phyloP scores from a whole-genome alignment of 2,329 filamentous ascomycete species.

The Diplodia corticola region DNA sequence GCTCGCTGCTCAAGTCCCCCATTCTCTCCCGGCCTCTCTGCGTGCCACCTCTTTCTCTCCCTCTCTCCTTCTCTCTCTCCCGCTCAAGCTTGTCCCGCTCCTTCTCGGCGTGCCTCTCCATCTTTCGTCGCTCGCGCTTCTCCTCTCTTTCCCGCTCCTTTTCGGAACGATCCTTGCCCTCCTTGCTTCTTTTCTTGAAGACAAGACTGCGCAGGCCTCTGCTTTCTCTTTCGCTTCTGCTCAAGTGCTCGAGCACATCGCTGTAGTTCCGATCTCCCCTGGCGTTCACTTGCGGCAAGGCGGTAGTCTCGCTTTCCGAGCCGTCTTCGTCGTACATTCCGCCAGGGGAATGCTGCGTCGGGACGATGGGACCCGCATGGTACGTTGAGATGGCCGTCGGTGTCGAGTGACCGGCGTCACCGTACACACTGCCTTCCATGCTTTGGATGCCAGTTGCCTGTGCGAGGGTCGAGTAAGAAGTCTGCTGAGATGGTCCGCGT shows the following conservation, averaged over 20 bases:
- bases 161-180: constrained; percentile 30
- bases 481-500: constrained; percentile 9
- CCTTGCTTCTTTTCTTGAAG: constrained; percentile 10
- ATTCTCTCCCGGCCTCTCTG: constrained; percentile 2
- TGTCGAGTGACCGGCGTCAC: background rate
- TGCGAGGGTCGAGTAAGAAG: background rate
- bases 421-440: constrained; percentile 14
- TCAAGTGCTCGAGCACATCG: constrained; percentile 14
- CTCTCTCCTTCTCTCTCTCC: constrained; percentile 8
- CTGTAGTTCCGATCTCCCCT: constrained; percentile 9
- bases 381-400: constrained; percentile 27
- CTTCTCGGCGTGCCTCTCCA: constrained; percentile 5
- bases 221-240: constrained; percentile 17
- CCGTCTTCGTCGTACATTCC: constrained; percentile 31
- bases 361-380: constrained; percentile 30
- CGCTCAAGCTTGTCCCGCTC: constrained; percentile 13
- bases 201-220: constrained; percentile 16
- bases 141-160: constrained; percentile 25
- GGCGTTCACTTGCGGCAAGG: constrained; percentile 34
- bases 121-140: constrained; percentile 9
- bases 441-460: constrained; percentile 15
- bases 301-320: constrained; percentile 38
- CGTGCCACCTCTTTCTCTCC: constrained; percentile 9
- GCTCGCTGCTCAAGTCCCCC: constrained; percentile 2
- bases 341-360: constrained; percentile 31